These are phyloP conservation scores for Stephanocyclus meneghinianus DNA, from an alignment of 352 stramenopile genomes.

Conservation along the genomic window DNA sequence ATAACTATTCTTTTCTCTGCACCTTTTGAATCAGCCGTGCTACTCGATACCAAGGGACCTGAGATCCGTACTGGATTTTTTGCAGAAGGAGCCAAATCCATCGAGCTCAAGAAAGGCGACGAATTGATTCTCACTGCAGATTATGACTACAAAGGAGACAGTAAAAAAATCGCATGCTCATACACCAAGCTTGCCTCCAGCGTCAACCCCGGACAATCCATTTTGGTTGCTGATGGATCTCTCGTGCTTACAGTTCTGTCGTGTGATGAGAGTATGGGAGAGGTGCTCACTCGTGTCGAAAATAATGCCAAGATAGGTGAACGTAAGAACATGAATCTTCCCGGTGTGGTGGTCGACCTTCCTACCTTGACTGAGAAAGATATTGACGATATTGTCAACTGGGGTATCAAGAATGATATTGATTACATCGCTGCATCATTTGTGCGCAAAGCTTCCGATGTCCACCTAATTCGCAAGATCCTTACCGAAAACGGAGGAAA, in stretches of 20 bases:
- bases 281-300: slow-evolving; percentile 81
- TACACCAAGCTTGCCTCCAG: slow-evolving; percentile 89
- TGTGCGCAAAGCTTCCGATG: slow-evolving; percentile 93
- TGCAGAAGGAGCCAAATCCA: slow-evolving; percentile 74
- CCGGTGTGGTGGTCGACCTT: slow-evolving; percentile 85
- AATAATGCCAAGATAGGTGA: slow-evolving; percentile 88
- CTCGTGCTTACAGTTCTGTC: slow-evolving; percentile 88
- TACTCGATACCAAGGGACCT: slow-evolving; percentile 98
- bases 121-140: slow-evolving; percentile 80
- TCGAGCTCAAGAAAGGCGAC: slow-evolving; percentile 77
- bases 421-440: slow-evolving; percentile 98
- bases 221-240: slow-evolving; percentile 93
- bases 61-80: slow-evolving; percentile 84
- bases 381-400: slow-evolving; percentile 88
- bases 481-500: slow-evolving; percentile 85
- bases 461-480: slow-evolving; percentile 89
- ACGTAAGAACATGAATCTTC: slow-evolving; percentile 91
- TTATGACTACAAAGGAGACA: slow-evolving; percentile 79
- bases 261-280: slow-evolving; percentile 83
- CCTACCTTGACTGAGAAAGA: slow-evolving; percentile 96
- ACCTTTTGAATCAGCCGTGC: slow-evolving; percentile 79
- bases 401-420: slow-evolving; percentile 93
- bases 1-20: slow-evolving; percentile 4
- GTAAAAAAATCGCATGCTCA: slow-evolving; percentile 88
- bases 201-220: slow-evolving; percentile 88